Evolutionary conservation across 2,329 filamentous ascomycete species (phyloP), one percentile per base, ranked within the genome.

Genomic region (Coniella lustricola): DNA sequence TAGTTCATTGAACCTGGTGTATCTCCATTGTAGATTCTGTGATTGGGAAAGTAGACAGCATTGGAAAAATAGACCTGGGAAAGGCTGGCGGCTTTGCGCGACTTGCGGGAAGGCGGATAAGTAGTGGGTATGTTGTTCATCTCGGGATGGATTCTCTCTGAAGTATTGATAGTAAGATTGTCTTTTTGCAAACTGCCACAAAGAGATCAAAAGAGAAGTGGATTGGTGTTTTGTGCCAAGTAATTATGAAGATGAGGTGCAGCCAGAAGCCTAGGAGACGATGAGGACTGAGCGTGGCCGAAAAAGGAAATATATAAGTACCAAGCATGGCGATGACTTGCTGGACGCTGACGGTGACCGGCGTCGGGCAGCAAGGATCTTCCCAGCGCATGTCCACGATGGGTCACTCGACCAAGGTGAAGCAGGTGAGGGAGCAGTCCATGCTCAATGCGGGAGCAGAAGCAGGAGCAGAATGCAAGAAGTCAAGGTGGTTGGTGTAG

Each of bases 21-120:
- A 58, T 87, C 80, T 54, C 83, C 78, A 49, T 76, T 74, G 66
- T 90, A 89, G 56, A 89, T 79, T 50, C 82, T 74, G 69, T 80
- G 82, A 66, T 88, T 91, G n/a, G 86, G 85, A 64, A 88, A 93
- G 68, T 91, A 93, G 16, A 89, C 84, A 18, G 84, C 87, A 64
- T 93, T 93, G 60, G 78, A 79, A 61, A 73, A 77, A 67, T 79
- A 77, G 52, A 81, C 70, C 52, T 64, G 69, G 20, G 68, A 67
- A 35, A 67, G 62, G 63, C 71, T 74, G 33, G 67, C 64, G 36
- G 67, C 61, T 56, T 73, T 67, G 53, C 70, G 71, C 55, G 70
- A 65, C 62, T 66, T 74, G 59, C 68, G 70, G 37, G 70, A 62
- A 18, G 62, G 60, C 7, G 64, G 71, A 13, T 68, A 67, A 43